A percentile compares a stretch with the other conserved stretches of the same genome.
These are phyloP conservation scores for Fusarium haematococcum DNA, from an alignment of 2,329 filamentous ascomycete genomes.

Conservation along the genomic window DNA sequence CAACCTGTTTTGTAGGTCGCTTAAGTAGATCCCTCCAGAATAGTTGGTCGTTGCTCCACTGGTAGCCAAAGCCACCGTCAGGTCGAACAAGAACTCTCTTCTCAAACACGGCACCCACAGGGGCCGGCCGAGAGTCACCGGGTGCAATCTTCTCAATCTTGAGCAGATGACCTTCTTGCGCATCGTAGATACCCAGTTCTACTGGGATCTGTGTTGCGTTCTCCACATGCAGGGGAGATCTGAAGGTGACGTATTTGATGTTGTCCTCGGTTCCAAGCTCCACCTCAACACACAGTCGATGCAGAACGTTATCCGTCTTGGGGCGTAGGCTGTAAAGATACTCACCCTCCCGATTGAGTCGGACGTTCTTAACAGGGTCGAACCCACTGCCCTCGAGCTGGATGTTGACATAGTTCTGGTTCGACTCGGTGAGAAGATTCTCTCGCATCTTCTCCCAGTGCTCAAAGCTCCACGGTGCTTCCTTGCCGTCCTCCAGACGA, in stretches of 20 bases:
- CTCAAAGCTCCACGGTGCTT: constrained; percentile 96
- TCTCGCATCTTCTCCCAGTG: constrained; percentile 97
- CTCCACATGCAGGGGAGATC: constrained; percentile 91
- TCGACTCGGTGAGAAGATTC: constrained; percentile 86
- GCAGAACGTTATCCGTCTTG: constrained; percentile 84
- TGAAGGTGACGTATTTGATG: constrained; percentile 96
- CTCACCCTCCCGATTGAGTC: constrained; percentile 94
- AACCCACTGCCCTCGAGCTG: constrained; percentile 94
- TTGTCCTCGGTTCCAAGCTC: constrained; percentile 87
- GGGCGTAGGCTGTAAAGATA: constrained; percentile 89
- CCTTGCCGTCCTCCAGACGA: constrained; percentile 87
- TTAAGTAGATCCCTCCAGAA: constrained; percentile 95
- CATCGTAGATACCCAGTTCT: constrained; percentile 91
- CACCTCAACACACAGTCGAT: constrained; percentile 92
- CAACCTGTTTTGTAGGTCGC: constrained; percentile 85
- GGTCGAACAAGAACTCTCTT: constrained; percentile 90
- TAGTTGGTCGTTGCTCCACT: constrained; percentile 89
- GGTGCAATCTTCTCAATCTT: constrained; percentile 99
- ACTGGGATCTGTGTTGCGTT: constrained; percentile 98
- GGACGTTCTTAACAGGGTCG: constrained; percentile 87
- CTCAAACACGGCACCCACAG: constrained; percentile 90
- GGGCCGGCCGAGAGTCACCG: constrained; percentile 88
- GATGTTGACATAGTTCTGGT: constrained; percentile 82
- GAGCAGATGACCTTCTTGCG: constrained; percentile 86
- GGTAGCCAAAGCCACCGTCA: constrained; percentile 95